A percentile compares a stretch with the other conserved stretches of the same genome.
Conservation (phyloP, 305 asterid genomes). For the Striga hermonthica region DNA sequence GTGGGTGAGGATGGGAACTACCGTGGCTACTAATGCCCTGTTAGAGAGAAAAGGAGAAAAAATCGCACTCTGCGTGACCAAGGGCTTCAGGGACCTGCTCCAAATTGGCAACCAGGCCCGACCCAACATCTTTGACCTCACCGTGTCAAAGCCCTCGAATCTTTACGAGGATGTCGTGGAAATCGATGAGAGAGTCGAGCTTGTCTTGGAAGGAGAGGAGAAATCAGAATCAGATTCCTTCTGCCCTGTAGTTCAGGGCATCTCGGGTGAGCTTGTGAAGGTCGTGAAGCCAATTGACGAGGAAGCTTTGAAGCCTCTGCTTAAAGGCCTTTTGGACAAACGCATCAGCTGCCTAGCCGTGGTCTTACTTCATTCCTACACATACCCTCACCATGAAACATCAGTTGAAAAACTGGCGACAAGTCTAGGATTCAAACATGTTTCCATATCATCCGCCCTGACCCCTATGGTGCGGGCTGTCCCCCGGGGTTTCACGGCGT, state of each 20-base stretch:
- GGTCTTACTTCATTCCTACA: conserved; percentile 90
- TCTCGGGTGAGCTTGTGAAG: conserved; percentile 85
- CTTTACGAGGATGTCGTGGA: conserved; percentile 91
- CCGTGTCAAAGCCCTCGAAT: conserved; percentile 82
- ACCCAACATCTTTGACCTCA: conserved; percentile 90
- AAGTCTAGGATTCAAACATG: conserved; percentile 85
- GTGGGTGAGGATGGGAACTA: conserved; percentile 99
- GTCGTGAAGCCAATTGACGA: conserved; percentile 71
- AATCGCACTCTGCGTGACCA: conserved; percentile 87
- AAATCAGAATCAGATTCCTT: conserved; percentile 36
- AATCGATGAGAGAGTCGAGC: conserved; percentile 92
- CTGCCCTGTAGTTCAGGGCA: conserved; percentile 52
- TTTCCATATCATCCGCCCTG: conserved; percentile 86
- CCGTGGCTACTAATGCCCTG: conserved; percentile 95
- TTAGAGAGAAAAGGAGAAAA: conserved; percentile 92
- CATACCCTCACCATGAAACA: conserved; percentile 76
- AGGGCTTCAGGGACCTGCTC: conserved; percentile 81
- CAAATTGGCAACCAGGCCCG: conserved; percentile 98
- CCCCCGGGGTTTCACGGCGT: conserved; percentile 95
- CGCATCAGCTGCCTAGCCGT: conserved; percentile 85
- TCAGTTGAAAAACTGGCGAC: conserved; percentile 62
- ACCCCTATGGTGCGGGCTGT: conserved; percentile 98
- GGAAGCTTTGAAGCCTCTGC: conserved; percentile 61
- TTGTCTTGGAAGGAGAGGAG: conserved; percentile 49
- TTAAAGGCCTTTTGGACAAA: conserved; percentile 55